These are phyloP conservation scores for Penicillium crustosum DNA, from an alignment of 2,329 filamentous ascomycete genomes.

Conservation along the genomic window DNA sequence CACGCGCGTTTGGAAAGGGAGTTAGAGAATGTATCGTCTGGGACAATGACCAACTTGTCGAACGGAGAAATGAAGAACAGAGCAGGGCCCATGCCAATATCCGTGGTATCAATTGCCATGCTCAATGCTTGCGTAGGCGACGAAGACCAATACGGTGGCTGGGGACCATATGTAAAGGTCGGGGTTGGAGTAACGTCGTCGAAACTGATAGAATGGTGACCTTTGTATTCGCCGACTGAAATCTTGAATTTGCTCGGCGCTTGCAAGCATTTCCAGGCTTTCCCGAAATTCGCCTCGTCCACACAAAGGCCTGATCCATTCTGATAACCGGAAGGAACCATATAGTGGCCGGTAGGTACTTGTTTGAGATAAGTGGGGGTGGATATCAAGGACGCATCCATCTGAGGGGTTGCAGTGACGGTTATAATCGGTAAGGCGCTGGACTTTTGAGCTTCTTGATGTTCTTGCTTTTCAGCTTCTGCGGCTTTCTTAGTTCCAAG, in stretches of 20 bases:
- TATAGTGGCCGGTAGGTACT: conserved; percentile 53
- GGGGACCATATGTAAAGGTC: conserved; percentile 60
- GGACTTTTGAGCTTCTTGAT: conserved; percentile 15
- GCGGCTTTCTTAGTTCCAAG: conserved; percentile 47
- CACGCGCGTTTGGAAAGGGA: conserved; percentile 32
- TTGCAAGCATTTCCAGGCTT: conserved; percentile 53
- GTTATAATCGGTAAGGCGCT: conserved; percentile 41
- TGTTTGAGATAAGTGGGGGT: conserved; percentile 46
- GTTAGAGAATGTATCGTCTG: conserved; percentile 37
- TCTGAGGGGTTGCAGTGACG: conserved; percentile 49
- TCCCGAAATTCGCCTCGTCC: conserved; percentile 43
- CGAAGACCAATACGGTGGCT: conserved; percentile 52
- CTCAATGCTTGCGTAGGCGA: conserved; percentile 49
- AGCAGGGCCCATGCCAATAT: conserved; percentile 58
- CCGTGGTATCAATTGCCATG: conserved; percentile 59
- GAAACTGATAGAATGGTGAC: conserved; percentile 38
- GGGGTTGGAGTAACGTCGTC: conserved; percentile 39
- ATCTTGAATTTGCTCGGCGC: conserved; percentile 35
- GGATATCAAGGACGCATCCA: conserved; percentile 52
- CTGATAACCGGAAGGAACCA: conserved; percentile 50
- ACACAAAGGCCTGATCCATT: conserved; percentile 53
- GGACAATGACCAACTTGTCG: conserved; percentile 62
- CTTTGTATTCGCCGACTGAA: conserved; percentile 27
- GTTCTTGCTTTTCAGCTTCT: conserved; percentile 25
- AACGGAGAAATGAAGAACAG: conserved; percentile 63